Percentiles rank a stretch among this genome's conserved stretches.
These are phyloP conservation scores for Triticum dicoccoides DNA, from an alignment of 176 grass and related monocot genomes.

Conservation along the genomic window DNA sequence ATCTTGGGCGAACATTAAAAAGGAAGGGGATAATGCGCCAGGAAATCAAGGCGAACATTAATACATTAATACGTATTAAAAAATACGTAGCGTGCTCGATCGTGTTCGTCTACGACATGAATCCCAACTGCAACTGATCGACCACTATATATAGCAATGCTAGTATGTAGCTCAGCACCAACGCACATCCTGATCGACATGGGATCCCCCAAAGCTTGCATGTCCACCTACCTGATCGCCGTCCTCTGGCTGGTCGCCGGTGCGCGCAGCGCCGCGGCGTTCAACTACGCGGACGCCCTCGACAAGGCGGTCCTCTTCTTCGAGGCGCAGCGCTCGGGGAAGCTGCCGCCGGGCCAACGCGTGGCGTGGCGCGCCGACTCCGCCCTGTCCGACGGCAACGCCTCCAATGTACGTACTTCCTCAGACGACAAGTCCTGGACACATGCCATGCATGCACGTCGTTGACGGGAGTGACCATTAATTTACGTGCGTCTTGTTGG, in stretches of 20 bases:
- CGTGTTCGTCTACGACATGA: too few relatives aligned
- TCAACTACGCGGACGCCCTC: conserved; percentile 62
- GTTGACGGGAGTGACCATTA: background rate
- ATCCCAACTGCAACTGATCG: background rate
- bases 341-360: conserved; percentile 39
- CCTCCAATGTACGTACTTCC: background rate
- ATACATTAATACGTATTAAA: too few relatives aligned
- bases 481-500: background rate
- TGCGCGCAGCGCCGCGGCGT: background rate
- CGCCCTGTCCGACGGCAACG: conserved; percentile 52
- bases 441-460: background rate
- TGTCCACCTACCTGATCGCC: background rate
- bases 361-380: conserved; percentile 63
- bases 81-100: too few relatives aligned
- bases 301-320: conserved; percentile 72
- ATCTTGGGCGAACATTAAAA: too few relatives aligned
- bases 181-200: background rate
- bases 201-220: conserved; percentile 6
- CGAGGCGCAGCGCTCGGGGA: conserved; percentile 63
- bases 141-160: background rate
- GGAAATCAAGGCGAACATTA: too few relatives aligned
- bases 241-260: background rate
- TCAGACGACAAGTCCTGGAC: too few relatives aligned
- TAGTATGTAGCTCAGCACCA: too few relatives aligned
- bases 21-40: too few relatives aligned